phyloP scores from a whole-genome alignment of 2,329 filamentous ascomycete genomes.

The Ceratocystis destructans region DNA sequence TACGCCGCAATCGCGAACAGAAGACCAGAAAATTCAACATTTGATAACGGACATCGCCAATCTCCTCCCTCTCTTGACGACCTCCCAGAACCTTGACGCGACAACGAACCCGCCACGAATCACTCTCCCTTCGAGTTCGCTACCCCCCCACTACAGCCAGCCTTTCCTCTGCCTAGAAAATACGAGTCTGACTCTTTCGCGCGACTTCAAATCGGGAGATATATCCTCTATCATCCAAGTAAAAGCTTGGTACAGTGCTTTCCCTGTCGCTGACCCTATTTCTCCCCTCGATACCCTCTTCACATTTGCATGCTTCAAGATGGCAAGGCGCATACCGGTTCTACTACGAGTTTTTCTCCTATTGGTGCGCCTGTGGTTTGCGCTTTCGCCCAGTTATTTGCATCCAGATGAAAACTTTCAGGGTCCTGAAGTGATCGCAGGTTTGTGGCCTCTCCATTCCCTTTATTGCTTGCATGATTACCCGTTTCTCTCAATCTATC shows the following conservation, averaged over 20 bases:
- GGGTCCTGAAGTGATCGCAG: slow-evolving; percentile 90
- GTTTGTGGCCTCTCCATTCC: slow-evolving; percentile 38
- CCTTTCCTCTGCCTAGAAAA: not conserved
- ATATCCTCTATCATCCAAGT: not conserved
- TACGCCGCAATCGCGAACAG: not conserved
- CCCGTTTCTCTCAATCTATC: not conserved
- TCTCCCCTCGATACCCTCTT: not conserved
- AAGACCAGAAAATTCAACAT: not conserved
- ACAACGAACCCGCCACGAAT: not conserved
- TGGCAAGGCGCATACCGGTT: slow-evolving; percentile 16
- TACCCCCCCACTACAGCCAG: not conserved
- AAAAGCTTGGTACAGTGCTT: not conserved
- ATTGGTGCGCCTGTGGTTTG: slow-evolving; percentile 82
- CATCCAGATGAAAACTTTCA: slow-evolving; percentile 99
- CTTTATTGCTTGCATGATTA: not conserved
- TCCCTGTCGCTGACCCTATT: not conserved
- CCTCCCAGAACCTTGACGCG: not conserved
- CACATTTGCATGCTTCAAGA: not conserved
- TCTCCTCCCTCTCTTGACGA: not conserved
- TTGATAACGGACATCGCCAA: not conserved
- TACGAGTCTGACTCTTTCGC: not conserved
- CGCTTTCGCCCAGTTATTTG: slow-evolving; percentile 85
- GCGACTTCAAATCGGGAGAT: not conserved
- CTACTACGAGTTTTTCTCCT: slow-evolving; percentile 50
- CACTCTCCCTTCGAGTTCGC: not conserved